Base-by-base conservation (phyloP, 768 basidiomycete species). In the Chlorophyllum brunneum region DNA sequence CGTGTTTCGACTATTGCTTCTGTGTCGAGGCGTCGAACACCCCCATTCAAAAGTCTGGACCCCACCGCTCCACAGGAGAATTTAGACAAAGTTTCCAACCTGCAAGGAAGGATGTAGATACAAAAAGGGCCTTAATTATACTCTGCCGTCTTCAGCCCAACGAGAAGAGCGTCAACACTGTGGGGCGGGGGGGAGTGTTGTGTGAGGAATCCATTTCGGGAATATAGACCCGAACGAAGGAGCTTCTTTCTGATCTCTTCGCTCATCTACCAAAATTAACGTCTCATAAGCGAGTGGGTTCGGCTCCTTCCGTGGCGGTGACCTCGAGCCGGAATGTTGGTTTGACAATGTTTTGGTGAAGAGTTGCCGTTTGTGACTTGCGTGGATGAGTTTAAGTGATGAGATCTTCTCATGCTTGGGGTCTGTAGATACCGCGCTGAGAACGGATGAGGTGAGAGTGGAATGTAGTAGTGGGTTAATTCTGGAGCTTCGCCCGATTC, bases 121-220 rank as follows among this genome's bases (percentile, higher is more conserved):
- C n/a, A 18, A 39, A 20, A 23, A 37, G 22, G 13, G 30, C 18
- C 16, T 50, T 30, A 41, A 50, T 50, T 38, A 42, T 22, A 34
- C 40, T 24, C 34, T 41, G 15, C 41, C 24, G n/a, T 34, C 23
- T 41, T 33, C 47, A 48, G 13, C 29, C 27, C 26, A 22, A 15
- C 2, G 34, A 7, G 34, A 41, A 33, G 8, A 20, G 3, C 10
- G 2, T n/a, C 39, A 23, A 10, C 40, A 51, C 40, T 26, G 22
- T 41, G n/a, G n/a, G n/a, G n/a, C n/a, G n/a, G n/a, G n/a, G n/a
- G n/a, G 49, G 40, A 51, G 23, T n/a, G 5, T 42, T 39, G 29
- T 22, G 29, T 34, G 40, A 51, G 49, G 30, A 33, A 43, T n/a
- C 40, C 40, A 51, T 51, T 51, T 51, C 40, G 39, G 40, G 49